Base-by-base conservation (phyloP, 1,139 yeast species). In the Kodamaea sp. region DNA sequence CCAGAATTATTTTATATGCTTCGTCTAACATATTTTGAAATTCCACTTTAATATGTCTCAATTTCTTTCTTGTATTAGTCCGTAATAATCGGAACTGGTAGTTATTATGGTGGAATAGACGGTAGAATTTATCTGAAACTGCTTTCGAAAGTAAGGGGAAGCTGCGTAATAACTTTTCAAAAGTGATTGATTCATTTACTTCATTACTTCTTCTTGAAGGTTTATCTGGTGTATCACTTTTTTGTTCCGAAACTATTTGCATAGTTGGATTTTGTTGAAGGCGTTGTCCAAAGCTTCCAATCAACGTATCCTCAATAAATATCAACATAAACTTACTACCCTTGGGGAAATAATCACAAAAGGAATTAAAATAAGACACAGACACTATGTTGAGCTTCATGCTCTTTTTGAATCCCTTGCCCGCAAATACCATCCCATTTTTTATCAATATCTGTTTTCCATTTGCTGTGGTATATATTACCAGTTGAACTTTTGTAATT, bases 381-480 rank as follows among this genome's bases (percentile, higher is more conserved):
- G 67, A 60, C 3, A 69, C 37, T 3, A 86, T 72, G 38, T 60
- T 63, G 22, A 77, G 60, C 34, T 69, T 65, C 30, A 74, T 60
- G 36, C 78, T 69, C 36, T 60, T 56, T 46, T 69, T 74, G 58
- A 79, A 84, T 0, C 89, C 85, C 45, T 68, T 75, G 0, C 78
- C 77, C 0, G 82, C 71, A 47, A 72, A 70, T 0, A 85, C 56
- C 42, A 60, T 53, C 25, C 81, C 81, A 46, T 79, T 79, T 52
- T 78, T 79, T 24, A 84, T 63, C 4, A 75, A 57, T 1, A 84
- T 59, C 40, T 79, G 81, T 50, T 75, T 77, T 24, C 79, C 79
- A 53, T 76, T 84, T 36, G 81, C 50, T 0, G 94, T 83, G 38
- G 66, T 65, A 53, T 75, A 81, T 25, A 76, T 60, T 5, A 60